A percentile compares a stretch with the other conserved stretches of the same genome.
Evolutionary conservation across 2,329 filamentous ascomycete genomes (phyloP).

Genomic region (Pseudocercospora fuligena): DNA sequence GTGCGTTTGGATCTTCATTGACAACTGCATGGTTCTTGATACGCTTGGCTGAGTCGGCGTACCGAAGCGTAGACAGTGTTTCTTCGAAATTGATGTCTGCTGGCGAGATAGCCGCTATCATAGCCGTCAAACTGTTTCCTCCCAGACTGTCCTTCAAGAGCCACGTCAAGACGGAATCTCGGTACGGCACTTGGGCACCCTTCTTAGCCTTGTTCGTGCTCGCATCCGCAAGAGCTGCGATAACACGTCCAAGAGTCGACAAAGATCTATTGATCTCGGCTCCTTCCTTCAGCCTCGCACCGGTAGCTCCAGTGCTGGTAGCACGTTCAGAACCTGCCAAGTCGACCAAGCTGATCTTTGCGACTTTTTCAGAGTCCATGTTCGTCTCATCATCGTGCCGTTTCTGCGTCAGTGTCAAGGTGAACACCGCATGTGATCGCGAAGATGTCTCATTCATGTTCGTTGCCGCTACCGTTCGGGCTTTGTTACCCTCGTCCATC

Average conservation of each 20-base stretch:
- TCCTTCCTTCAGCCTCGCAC: conserved; percentile 92
- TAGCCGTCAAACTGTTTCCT: conserved; percentile 98
- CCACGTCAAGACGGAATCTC: conserved; percentile 97
- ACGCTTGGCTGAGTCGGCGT: conserved; percentile 95
- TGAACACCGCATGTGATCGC: conserved; percentile 97
- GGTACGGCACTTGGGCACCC: conserved; percentile 83
- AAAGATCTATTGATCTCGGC: conserved; percentile 98
- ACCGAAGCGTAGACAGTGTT: conserved; percentile 91
- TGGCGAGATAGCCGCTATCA: conserved; percentile 98
- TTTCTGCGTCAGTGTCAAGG: conserved; percentile 92
- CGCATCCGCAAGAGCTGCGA: conserved; percentile 90
- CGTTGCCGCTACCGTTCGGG: conserved; percentile 93
- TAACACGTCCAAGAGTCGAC: conserved; percentile 94
- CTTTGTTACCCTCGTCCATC: conserved; percentile 99
- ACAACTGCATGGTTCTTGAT: conserved; percentile 99
- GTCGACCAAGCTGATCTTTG: conserved; percentile 97
- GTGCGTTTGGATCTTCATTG: conserved; percentile 97
- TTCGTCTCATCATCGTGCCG: conserved; percentile 88
- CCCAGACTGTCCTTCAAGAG: conserved; percentile 94
- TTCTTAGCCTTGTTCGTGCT: conserved; percentile 85
- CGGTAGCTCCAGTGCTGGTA: conserved; percentile 94
- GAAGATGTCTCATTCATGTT: conserved; percentile 99
- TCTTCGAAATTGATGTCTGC: conserved; percentile 99
- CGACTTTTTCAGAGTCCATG: conserved; percentile 97
- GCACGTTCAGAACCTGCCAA: conserved; percentile 96